phyloP scores from a whole-genome alignment of 2,329 filamentous ascomycete genomes.

The Cladophialophora psammophila region DNA sequence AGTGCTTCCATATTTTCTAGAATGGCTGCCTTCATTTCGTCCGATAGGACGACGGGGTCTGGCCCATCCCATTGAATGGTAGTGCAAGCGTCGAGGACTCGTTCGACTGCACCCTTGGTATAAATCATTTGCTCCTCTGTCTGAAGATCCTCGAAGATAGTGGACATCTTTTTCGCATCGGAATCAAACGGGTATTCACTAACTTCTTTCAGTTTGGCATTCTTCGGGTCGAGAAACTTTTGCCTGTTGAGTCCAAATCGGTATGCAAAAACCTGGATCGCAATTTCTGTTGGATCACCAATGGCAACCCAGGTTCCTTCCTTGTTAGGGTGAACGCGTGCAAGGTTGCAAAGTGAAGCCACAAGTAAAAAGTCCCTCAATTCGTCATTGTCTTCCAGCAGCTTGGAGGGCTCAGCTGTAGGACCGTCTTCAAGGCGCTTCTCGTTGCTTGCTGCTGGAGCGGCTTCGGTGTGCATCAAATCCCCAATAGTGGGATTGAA shows the following conservation, averaged over 20 bases:
- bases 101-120: constrained; percentile 67
- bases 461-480: constrained; percentile 47
- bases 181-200: constrained; percentile 78
- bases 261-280: constrained; percentile 75
- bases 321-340: constrained; percentile 65
- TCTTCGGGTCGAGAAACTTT: constrained; percentile 59
- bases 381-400: constrained; percentile 51
- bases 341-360: constrained; percentile 71
- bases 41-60: constrained; percentile 56
- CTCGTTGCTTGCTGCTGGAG: background rate
- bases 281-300: constrained; percentile 75
- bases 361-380: constrained; percentile 67
- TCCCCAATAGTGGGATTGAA: constrained; percentile 64
- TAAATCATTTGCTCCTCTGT: constrained; percentile 46
- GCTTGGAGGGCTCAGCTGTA: constrained; percentile 31
- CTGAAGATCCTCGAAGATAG: constrained; percentile 61
- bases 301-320: constrained; percentile 66
- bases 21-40: constrained; percentile 63
- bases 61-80: constrained; percentile 58
- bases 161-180: constrained; percentile 78
- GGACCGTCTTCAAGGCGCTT: constrained; percentile 45
- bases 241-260: constrained; percentile 70
- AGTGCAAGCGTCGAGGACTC: constrained; percentile 70
- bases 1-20: constrained; percentile 73
- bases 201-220: constrained; percentile 63